Conservation (phyloP, 495 filamentous ascomycete genomes). For the Penicillium maclennaniae region DNA sequence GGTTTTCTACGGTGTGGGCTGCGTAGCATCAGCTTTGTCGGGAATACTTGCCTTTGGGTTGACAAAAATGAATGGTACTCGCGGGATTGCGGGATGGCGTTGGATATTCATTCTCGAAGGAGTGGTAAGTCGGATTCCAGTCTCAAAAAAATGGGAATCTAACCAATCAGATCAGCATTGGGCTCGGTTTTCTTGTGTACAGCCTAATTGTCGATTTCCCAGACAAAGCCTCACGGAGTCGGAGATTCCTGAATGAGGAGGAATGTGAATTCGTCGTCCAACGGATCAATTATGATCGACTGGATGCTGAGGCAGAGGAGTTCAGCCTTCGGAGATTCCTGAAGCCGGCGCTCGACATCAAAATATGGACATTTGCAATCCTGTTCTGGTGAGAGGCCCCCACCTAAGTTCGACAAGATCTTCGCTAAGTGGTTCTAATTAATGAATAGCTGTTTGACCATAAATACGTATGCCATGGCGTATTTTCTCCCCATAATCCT, state of each 20-base stretch:
- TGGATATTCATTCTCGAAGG: no score
- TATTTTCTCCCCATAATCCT: slow-evolving; percentile 62
- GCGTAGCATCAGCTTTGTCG: slow-evolving; percentile 48
- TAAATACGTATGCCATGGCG: slow-evolving; percentile 47
- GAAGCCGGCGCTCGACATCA: slow-evolving; percentile 53
- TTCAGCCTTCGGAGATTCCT: slow-evolving; percentile 38
- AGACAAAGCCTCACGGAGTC: slow-evolving; percentile 37
- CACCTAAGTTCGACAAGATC: slow-evolving; percentile 55
- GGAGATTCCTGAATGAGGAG: slow-evolving; percentile 39
- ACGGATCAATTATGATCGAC: slow-evolving; percentile 48
- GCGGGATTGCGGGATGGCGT: slow-evolving; percentile 47
- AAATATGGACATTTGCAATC: slow-evolving; percentile 67
- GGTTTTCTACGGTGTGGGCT: slow-evolving; percentile 53
- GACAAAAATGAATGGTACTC: slow-evolving; percentile 43
- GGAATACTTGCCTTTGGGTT: slow-evolving; percentile 57
- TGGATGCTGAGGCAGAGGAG: slow-evolving; percentile 38
- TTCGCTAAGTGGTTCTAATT: background rate
- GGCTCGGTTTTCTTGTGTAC: slow-evolving; percentile 34
- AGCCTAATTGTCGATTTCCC: slow-evolving; percentile 51
- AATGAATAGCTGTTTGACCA: slow-evolving; percentile 3
- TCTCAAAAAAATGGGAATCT: no score
- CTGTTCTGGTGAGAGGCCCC: slow-evolving; percentile 68
- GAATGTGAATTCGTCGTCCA: slow-evolving; percentile 47
- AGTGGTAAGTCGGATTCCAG: background rate
- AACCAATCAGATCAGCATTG: slow-evolving; percentile 21